Percentiles rank a stretch among this genome's conserved stretches.
Evolutionary conservation across 805 yeast genomes (phyloP).

Genomic region (Dipodascus geniculatus): DNA sequence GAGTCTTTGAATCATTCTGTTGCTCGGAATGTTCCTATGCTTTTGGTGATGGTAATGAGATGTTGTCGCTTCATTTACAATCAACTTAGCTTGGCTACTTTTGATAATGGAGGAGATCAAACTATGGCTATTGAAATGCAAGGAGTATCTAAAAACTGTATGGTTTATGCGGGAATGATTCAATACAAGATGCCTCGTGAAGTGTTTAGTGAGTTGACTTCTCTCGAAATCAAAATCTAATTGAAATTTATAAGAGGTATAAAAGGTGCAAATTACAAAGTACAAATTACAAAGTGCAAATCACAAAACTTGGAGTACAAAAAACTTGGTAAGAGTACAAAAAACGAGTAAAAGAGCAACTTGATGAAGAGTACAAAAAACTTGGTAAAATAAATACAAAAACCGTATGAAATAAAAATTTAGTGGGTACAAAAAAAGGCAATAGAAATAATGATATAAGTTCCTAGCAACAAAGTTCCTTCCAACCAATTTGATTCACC

Average conservation of each 20-base stretch:
- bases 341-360: too few relatives aligned
- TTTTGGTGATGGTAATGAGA: slow-evolving; percentile 73
- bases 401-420: background rate
- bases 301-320: too few relatives aligned
- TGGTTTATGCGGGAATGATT: slow-evolving; percentile 91
- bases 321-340: too few relatives aligned
- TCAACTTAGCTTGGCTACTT: slow-evolving; percentile 24
- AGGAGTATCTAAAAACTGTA: slow-evolving; percentile 59
- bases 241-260: background rate
- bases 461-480: slow-evolving; percentile 83
- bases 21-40: slow-evolving; percentile 66
- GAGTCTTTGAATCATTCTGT: slow-evolving; percentile 54
- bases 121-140: slow-evolving; percentile 15
- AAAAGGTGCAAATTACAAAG: too few relatives aligned
- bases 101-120: slow-evolving; percentile 12
- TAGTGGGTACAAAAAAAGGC: slow-evolving; percentile 53
- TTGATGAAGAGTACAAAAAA: too few relatives aligned
- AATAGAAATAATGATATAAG: slow-evolving; percentile 76
- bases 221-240: slow-evolving; percentile 12
- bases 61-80: slow-evolving; percentile 36
- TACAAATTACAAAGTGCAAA: too few relatives aligned
- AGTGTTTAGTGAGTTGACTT: slow-evolving; percentile 15
- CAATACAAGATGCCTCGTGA: slow-evolving; percentile 75
- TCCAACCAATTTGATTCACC: slow-evolving; percentile 97
- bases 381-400: too few relatives aligned